Base-by-base conservation (phyloP, 2,329 filamentous ascomycete genomes). In the Neodidymelliopsis sp. region DNA sequence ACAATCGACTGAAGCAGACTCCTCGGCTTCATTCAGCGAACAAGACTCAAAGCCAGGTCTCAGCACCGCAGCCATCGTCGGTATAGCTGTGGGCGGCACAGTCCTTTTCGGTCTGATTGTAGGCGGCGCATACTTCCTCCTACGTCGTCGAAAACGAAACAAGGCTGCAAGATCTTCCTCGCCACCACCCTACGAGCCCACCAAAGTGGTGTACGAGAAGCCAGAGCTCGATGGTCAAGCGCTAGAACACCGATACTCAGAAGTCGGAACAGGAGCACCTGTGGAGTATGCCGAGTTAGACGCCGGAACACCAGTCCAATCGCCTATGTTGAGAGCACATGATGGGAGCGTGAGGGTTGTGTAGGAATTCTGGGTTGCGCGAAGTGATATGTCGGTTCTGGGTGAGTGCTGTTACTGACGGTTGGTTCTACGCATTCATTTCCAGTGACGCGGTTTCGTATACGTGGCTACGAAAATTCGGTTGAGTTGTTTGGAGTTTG, bases 11-110 rank as follows among this genome's bases (percentile, higher is more conserved):
- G 18, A 11, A 4, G 28, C 12, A 10, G 20, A 18, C 7, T 15
- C 13, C 10, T 7, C 37, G 4, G 13, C 13, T 8, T 16, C 35
- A 10, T 4, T 2, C 5, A 7, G 2, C 6, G n/a, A 29, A 11
- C 19, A 11, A 2, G 3, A 22, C 2, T 6, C 29, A 0, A 20
- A 20, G 4, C 18, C 30, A 13, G 12, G 12, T 6, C 16, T 56
- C 8, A 44, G 49, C 10, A 51, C 53, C 3, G 31, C 56, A 7
- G 49, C 52, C 2, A 60, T 66, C 4, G 53, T 54, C 3, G 64
- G 58, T 1, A 50, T 50, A 47, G 56, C 57, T 19, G 48, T 57
- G 2, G 62, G 57, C 31, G 45, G 59, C 29, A 39, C 47, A 4
- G 33, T 35, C 1, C 33, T 57, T 8, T 27, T 61, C 2, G 33